Conservation (phyloP, 1,284 basidiomycete genomes). For the Boletus sp. region DNA sequence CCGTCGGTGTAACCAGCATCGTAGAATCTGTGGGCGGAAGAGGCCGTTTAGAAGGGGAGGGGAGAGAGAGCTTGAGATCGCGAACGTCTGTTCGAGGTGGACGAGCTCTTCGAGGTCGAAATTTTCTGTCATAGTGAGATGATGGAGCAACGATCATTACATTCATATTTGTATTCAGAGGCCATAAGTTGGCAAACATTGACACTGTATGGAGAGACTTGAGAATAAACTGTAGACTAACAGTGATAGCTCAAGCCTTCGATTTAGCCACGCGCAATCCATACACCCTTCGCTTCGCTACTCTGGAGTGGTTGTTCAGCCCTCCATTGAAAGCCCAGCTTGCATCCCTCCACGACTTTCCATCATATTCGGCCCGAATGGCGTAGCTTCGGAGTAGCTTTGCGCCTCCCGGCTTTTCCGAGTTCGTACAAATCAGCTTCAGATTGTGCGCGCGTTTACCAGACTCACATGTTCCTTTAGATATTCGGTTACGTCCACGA, state of each 20-base stretch:
- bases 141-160: no score
- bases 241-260: constrained; percentile 8
- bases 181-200: no score
- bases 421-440: constrained; percentile 1
- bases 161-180: no score
- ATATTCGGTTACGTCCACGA: constrained; percentile 6
- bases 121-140: constrained; percentile 35
- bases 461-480: constrained; percentile 9
- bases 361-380: neutral
- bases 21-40: constrained; percentile 63
- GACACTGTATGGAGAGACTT: no score
- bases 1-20: constrained; percentile 75
- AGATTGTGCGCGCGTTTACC: neutral
- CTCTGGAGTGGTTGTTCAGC: constrained; percentile 14
- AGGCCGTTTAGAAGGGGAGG: neutral
- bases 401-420: constrained; percentile 5
- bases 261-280: constrained; percentile 13
- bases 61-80: constrained; percentile 1
- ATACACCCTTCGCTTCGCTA: constrained; percentile 4
- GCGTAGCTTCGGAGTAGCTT: constrained; percentile 1
- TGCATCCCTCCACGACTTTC: constrained; percentile 6
- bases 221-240: no score
- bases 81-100: constrained; percentile 69
- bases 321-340: constrained; percentile 14
- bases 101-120: constrained; percentile 65